Conservation (phyloP, 306 rosid species). For the Rosa chinensis region DNA sequence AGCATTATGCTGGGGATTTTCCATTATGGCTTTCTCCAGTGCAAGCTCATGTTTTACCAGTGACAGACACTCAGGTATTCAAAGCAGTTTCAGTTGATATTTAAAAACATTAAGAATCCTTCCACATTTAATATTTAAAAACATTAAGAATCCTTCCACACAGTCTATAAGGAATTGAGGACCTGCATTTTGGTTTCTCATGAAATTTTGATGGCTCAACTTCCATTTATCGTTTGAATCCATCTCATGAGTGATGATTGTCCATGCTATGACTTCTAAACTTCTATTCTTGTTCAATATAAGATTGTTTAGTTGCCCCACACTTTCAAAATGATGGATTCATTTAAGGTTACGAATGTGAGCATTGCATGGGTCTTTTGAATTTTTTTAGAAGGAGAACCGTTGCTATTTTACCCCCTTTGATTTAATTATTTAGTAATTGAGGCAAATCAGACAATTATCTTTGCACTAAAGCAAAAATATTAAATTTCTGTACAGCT, state of each 20-base stretch:
- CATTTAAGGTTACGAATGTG: background rate
- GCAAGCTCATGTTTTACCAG: conserved; percentile 91
- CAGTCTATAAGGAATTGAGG: background rate
- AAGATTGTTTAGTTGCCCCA: background rate
- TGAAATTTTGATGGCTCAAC: background rate
- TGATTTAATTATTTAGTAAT: background rate
- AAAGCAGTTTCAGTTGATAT: background rate
- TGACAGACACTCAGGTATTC: conserved; percentile 83
- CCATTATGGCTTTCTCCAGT: conserved; percentile 97
- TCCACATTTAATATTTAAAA: conserved; percentile 3
- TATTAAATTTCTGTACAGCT: conserved; percentile 47
- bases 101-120: too few species aligned
- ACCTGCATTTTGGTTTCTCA: background rate
- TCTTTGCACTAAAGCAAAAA: background rate
- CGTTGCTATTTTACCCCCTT: background rate
- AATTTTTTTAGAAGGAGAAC: background rate
- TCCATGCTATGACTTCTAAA: background rate
- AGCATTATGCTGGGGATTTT: conserved; percentile 95
- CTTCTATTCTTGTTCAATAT: background rate
- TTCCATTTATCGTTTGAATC: background rate
- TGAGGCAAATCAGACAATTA: background rate
- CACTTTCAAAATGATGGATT: background rate
- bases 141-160: background rate
- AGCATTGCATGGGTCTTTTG: background rate
- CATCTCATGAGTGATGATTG: conserved; percentile 1